Evolutionary conservation across 257 asterid species (phyloP).

Genomic region (Solanum paucissectum): DNA sequence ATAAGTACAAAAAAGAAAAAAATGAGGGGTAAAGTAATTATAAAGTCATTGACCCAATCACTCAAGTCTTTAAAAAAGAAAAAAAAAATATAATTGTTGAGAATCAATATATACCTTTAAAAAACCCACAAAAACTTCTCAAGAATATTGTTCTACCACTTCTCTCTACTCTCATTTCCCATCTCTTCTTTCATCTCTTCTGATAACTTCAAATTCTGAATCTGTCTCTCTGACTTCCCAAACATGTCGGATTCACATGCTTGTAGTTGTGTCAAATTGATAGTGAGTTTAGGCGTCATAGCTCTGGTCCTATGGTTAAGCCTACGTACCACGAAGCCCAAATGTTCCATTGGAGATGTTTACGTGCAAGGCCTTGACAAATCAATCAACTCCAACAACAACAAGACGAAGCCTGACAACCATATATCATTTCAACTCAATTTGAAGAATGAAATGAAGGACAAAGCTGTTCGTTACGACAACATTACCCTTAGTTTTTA

Average conservation of each 20-base stretch:
- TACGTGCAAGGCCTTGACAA: conserved; percentile 47
- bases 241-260: not conserved
- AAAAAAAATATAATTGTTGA: not conserved
- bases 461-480: conserved; percentile 49
- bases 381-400: conserved; percentile 14
- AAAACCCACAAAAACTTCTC: not conserved
- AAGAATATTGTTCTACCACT: not conserved
- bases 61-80: not conserved
- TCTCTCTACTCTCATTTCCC: not conserved
- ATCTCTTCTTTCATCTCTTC: not conserved
- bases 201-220: not conserved
- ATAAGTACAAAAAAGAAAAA: not conserved
- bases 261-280: conserved; percentile 42
- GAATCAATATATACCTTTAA: not conserved
- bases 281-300: conserved; percentile 51
- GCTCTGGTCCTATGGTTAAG: conserved; percentile 79
- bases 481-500: conserved; percentile 27
- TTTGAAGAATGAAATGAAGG: conserved; percentile 55
- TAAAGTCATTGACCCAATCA: not conserved
- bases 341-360: conserved; percentile 34
- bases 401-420: conserved; percentile 11
- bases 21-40: not conserved
- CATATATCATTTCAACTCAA: conserved; percentile 38
- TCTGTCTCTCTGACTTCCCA: not conserved
- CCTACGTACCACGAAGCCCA: conserved; percentile 53